These are phyloP conservation scores for Vitis labrusca DNA, from an alignment of 164 flowering plant species.

Conservation along the genomic window DNA sequence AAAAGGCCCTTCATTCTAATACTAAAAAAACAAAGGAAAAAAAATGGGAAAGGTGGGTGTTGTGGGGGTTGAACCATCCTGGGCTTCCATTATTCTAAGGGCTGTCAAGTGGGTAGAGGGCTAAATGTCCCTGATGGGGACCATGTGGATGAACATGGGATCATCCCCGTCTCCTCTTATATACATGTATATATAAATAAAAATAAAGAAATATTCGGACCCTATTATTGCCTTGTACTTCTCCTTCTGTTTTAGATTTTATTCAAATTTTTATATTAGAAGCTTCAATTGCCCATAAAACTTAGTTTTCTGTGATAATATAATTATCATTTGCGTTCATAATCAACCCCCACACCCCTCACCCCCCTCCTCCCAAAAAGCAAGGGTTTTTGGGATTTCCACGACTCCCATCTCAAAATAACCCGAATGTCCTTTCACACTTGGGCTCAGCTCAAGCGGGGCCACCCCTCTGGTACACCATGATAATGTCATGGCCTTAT, in stretches of 20 bases:
- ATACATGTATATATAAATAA: no score
- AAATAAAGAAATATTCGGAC: background rate
- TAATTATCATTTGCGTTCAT: background rate
- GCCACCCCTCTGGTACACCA: no score
- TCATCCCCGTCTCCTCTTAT: background rate
- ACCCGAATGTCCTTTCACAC: no score
- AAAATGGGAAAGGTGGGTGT: no score
- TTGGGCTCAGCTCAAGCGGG: no score
- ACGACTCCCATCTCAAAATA: no score
- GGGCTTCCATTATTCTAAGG: slow-evolving; percentile 20
- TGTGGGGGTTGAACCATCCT: background rate
- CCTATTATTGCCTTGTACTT: slow-evolving; percentile 11
- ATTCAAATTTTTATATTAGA: background rate
- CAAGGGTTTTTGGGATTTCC: no score
- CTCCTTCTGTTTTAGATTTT: slow-evolving; percentile 8
- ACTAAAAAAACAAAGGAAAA: background rate
- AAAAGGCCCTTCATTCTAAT: background rate
- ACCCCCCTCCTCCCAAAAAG: no score
- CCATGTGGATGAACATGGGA: slow-evolving; percentile 37
- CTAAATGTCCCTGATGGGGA: slow-evolving; percentile 31
- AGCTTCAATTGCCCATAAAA: slow-evolving; percentile 13
- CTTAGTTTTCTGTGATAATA: background rate
- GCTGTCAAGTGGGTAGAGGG: slow-evolving; percentile 33
- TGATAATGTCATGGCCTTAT: no score
- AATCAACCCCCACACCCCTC: no score